Evolutionary conservation across 1,284 basidiomycete genomes (phyloP), one percentile per base, ranked within the genome.

Genomic region (Ustilago cynodontis): DNA sequence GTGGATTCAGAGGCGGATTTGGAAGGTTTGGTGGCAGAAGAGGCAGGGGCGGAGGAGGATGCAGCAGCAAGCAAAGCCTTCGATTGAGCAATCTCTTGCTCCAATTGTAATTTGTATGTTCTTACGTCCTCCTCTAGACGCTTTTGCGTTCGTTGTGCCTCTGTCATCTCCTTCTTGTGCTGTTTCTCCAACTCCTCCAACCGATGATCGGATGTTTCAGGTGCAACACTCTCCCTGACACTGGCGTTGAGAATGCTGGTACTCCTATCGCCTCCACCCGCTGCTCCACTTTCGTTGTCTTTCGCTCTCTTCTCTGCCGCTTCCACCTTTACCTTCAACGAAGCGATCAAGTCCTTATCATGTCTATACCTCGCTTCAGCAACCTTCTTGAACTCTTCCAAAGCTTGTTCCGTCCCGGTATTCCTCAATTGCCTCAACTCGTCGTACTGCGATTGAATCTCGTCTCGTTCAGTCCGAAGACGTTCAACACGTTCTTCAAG

Each of bases 381-480:
- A 11, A 67, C 71, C 51, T 74, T 73, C 43, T 78, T 79, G 64
- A 75, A 76, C 39, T 82, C 81, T 10, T 73, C 74, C 28, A 85
- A 60, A 22, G 65, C 68, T 51, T 72, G 63, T 65, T 85, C 83
- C 16, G 80, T 64, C 37, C 68, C 69, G 0, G 82, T 83, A 14
- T 68, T 31, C 3, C 82, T 70, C 11, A 84, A 62, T 24, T 78
- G 74, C n/a, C 78, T 68, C n/a, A 85, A 69, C 43, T 79, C 66
- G 58, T 85, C 82, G 61, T 83, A 80, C 62, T 85, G 81, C 3
- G 66, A 55, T 63, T 83, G 82, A n/a, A 82, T 67, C 7, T 79
- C 79, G 47, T 83, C 82, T 24, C 76, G 69, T 67, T 85, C 80
- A 47, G 65, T 52, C 1, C 59, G 54, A 55, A 82, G 35, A 52